Evolutionary conservation across 1,284 basidiomycete genomes (phyloP).

Genomic region (Marasmius fiardii): DNA sequence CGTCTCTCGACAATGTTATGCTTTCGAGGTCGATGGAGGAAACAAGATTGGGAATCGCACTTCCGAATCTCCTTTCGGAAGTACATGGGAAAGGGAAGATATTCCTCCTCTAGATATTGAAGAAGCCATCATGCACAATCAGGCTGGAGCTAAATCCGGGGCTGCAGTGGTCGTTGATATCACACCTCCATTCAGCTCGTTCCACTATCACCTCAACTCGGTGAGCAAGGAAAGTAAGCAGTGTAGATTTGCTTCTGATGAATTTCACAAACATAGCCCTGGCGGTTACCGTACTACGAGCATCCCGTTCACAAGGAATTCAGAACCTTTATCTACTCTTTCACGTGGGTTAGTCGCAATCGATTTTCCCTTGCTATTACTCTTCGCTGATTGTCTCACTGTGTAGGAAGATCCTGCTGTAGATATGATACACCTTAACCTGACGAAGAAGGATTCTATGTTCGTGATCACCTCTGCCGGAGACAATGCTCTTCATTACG

Average conservation of each 20-base stretch:
- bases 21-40: conserved; percentile 71
- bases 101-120: conserved; percentile 40
- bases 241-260: no score
- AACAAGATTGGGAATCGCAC: conserved; percentile 58
- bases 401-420: conserved; percentile 71
- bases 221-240: no score
- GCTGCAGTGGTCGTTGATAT: conserved; percentile 46
- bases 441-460: conserved; percentile 65
- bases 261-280: conserved; percentile 37
- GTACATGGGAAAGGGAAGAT: conserved; percentile 25
- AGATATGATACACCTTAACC: conserved; percentile 67
- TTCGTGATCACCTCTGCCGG: conserved; percentile 80
- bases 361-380: background rate
- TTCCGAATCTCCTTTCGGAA: conserved; percentile 30
- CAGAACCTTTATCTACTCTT: conserved; percentile 72
- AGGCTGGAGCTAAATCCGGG: conserved; percentile 13
- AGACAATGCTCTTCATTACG: conserved; percentile 83
- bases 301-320: conserved; percentile 75
- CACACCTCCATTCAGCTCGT: conserved; percentile 62
- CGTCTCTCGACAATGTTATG: conserved; percentile 55
- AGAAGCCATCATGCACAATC: conserved; percentile 30
- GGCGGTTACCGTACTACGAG: conserved; percentile 79
- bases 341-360: conserved; percentile 54
- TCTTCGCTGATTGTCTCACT: background rate
- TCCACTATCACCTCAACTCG: conserved; percentile 71